Base-by-base conservation (phyloP, 2,329 filamentous ascomycete genomes). In the Talaromyces atroroseus region DNA sequence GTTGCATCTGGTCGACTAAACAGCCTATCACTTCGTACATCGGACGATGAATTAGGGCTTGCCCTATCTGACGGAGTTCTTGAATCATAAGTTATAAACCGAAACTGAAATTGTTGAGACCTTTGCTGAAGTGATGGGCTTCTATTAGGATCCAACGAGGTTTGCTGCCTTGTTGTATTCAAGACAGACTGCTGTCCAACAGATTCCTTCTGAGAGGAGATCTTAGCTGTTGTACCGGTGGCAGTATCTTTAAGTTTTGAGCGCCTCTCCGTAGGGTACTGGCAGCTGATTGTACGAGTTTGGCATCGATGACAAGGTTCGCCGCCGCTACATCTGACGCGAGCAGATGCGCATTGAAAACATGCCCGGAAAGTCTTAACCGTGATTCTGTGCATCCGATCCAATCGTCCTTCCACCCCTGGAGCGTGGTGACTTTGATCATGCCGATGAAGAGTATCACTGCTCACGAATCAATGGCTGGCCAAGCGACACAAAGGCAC, bases 281-380 rank as follows among this genome's bases (percentile, higher is more conserved):
- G 64, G 29, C 72, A 75, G 42, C 67, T 66, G 16, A 74, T 66
- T 18, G 66, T 68, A 29, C 72, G 69, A 55, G 63, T 64, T 44
- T 67, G 68, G 58, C 72, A 75, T 18, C 72, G 68, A 40, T 64
- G 62, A 56, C 72, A 74, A 46, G 72, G 70, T 7, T 59, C 61
- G 14, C 70, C 70, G 5, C 72, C 72, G 53, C 70, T 72, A 58
- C 72, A 74, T 58, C 72, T 63, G 3, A 73, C 72, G 62, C 72
- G 65, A 32, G 72, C 72, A 12, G 67, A 64, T 26, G 72, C 72
- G 49, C 72, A 75, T 55, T 69, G 67, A 53, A 65, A 72, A 52
- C 72, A 75, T 3, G 72, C 72, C 40, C 72, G 66, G 51, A 75
- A 75, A 2, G 72, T 74, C 52, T 73, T 74, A 52, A 73, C 68